Evolutionary conservation across 495 filamentous ascomycete species (phyloP).

Genomic region (Penicillium egyptiacum): DNA sequence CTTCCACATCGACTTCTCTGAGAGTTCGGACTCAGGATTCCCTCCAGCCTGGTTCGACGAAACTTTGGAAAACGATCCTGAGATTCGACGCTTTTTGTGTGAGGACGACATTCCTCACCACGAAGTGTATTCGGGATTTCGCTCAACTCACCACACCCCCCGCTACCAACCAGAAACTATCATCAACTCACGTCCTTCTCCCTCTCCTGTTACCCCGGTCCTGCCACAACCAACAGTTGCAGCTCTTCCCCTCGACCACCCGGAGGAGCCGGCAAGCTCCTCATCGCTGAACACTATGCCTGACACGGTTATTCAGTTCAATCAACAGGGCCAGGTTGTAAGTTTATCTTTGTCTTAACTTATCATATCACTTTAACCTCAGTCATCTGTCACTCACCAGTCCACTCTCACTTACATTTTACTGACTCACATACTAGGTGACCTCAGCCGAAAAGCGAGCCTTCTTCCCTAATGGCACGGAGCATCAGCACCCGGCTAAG

Average conservation of each 20-base stretch:
- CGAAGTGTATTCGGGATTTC: not conserved
- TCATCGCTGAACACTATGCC: not conserved
- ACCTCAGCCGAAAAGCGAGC: not conserved
- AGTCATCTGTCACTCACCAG: not conserved
- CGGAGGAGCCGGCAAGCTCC: not conserved
- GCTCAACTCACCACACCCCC: not conserved
- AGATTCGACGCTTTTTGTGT: not conserved
- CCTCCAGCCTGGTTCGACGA: not conserved
- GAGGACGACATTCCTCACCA: not conserved
- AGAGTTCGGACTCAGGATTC: not conserved
- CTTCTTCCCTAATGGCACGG: not conserved
- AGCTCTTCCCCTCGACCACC: not conserved
- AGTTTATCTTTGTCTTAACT: not conserved
- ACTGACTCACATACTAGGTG: not conserved
- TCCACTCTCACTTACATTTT: not conserved
- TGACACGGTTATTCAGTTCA: not conserved
- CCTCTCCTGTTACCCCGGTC: not conserved
- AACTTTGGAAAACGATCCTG: not conserved
- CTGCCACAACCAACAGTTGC: not conserved
- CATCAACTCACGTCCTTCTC: not conserved
- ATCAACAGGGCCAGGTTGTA: not conserved
- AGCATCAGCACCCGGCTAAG: not conserved
- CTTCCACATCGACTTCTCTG: not conserved
- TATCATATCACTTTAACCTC: not conserved
- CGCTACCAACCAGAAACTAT: not conserved